Evolutionary conservation across 2,329 filamentous ascomycete species (phyloP), one percentile per base, ranked within the genome.

Genomic region (Penicillium sp.): DNA sequence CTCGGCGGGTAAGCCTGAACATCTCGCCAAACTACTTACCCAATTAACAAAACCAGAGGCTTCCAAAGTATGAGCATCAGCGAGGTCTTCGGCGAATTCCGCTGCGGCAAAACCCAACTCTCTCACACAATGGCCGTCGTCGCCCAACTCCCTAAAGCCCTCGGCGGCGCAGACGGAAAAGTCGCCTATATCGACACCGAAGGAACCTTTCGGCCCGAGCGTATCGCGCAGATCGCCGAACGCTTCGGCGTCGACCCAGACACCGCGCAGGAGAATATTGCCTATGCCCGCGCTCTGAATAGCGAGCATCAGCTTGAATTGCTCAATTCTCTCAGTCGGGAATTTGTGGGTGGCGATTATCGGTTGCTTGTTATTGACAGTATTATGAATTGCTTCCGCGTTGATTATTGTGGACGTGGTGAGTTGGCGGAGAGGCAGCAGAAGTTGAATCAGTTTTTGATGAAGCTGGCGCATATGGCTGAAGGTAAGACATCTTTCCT

Each of bases 61-160:
- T 87, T 88, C 59, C 83, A 87, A 67, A 87, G 83, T 39, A 84
- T 85, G 81, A 86, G 83, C 63, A 85, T 88, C 65, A 87, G 81
- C 58, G 85, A 75, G 57, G 71, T 74, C 40, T 74, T 72, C 50
- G 71, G 69, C 20, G 71, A 74, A 55, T 74, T 74, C 53, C 70
- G 72, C 44, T 88, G 85, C 65, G 84, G 85, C 53, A 88, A 88
- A 71, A 87, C 85, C 16, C 85, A 88, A 65, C 74, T 88, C 25
- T 83, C 81, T 4, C 85, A 87, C 65, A 88, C 85, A 5, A 82
- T 87, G 77, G 82, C 83, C 38, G 85, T 88, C 31, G 78, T 85
- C 47, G 81, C 83, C 28, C 82, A 81, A 61, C 69, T 79, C 16
- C 68, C 71, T 2, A 67, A 77, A 63, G 81, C 84, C 16, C 79